These are phyloP conservation scores for Viridothelium virens DNA, from an alignment of 495 filamentous ascomycete genomes.

Conservation along the genomic window DNA sequence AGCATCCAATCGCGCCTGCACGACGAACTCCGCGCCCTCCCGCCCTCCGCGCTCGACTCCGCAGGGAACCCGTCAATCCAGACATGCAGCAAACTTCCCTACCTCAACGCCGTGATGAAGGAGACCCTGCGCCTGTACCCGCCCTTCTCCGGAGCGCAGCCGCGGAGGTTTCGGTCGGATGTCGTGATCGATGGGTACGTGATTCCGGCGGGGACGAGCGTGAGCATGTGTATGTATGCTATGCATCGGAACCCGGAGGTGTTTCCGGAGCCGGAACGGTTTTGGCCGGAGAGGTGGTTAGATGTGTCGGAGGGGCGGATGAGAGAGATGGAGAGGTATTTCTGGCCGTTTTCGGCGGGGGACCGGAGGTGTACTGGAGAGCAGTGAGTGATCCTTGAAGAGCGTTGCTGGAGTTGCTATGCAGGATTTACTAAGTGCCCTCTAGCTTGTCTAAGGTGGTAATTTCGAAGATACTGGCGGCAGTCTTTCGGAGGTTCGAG, in stretches of 20 bases:
- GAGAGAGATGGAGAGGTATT: slow-evolving; percentile 8
- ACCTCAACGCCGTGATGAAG: neutral
- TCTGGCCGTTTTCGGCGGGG: slow-evolving; percentile 13
- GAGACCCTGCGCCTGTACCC: neutral
- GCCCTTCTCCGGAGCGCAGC: neutral
- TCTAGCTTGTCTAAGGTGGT: neutral
- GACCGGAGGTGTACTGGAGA: slow-evolving; percentile 4
- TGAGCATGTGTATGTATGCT: slow-evolving; percentile 16
- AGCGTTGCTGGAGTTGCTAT: too few species aligned
- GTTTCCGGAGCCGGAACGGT: slow-evolving; percentile 16
- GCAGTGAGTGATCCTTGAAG: neutral
- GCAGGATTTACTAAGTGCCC: too few species aligned
- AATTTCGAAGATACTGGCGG: neutral
- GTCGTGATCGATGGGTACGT: neutral
- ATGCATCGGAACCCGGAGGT: slow-evolving; percentile 18
- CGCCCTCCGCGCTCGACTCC: neutral
- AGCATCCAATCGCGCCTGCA: neutral
- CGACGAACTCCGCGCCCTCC: neutral
- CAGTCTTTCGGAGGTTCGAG: neutral
- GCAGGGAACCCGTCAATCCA: neutral
- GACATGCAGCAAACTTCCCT: neutral
- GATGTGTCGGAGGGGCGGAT: neutral
- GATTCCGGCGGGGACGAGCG: slow-evolving; percentile 17
- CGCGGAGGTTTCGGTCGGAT: neutral
- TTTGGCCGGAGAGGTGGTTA: slow-evolving; percentile 19